Percentiles rank a stretch among this genome's conserved stretches.
phyloP scores from a whole-genome alignment of 2,329 filamentous ascomycete genomes.

The Aspergillus versicolor region DNA sequence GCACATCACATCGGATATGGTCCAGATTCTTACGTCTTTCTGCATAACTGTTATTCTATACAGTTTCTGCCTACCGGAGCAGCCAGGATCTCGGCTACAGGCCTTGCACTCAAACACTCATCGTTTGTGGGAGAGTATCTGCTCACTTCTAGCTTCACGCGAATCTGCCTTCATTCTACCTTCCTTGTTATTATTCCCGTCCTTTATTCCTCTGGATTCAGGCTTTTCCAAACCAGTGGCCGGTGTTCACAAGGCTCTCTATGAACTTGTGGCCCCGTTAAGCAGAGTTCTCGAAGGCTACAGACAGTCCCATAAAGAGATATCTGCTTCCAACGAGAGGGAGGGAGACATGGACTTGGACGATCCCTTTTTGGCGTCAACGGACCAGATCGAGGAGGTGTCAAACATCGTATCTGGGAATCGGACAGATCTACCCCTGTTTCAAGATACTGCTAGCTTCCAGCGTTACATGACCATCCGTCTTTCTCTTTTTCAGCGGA shows the following conservation, averaged over 20 bases:
- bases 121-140: constrained; percentile 36
- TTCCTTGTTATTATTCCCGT: constrained; percentile 35
- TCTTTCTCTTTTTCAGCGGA: constrained; percentile 30
- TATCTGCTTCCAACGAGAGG: constrained; percentile 24
- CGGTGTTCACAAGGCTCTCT: constrained; percentile 25
- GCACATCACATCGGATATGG: constrained; percentile 50
- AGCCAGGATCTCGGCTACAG: constrained; percentile 29
- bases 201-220: constrained; percentile 29
- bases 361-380: constrained; percentile 31
- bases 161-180: constrained; percentile 29
- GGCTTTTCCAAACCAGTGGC: constrained; percentile 17
- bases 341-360: constrained; percentile 47
- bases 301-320: constrained; percentile 22
- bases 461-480: constrained; percentile 37
- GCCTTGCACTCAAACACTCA: constrained; percentile 28
- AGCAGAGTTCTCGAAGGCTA: constrained; percentile 31
- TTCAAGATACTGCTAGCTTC: constrained; percentile 35
- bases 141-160: constrained; percentile 30
- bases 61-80: constrained; percentile 36
- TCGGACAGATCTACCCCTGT: constrained; percentile 31
- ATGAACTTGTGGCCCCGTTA: constrained; percentile 28
- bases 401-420: constrained; percentile 29
- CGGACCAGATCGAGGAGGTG: constrained; percentile 22
- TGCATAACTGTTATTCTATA: constrained; percentile 44
- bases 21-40: constrained; percentile 51